phyloP scores from a whole-genome alignment of 2,329 filamentous ascomycete genomes.

The Chrysoporthe cubensis region DNA sequence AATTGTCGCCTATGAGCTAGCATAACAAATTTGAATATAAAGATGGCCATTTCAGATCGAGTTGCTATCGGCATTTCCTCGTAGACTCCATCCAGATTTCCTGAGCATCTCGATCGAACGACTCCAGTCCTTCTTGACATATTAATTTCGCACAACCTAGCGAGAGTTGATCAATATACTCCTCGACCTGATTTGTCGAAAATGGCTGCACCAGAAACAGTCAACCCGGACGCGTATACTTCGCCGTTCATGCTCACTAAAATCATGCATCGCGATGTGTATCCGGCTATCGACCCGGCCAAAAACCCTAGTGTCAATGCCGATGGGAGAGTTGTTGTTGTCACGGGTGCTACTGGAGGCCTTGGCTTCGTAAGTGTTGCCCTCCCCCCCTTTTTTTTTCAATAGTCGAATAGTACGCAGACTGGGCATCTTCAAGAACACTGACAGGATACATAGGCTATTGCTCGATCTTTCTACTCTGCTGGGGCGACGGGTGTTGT shows the following conservation, averaged over 20 bases:
- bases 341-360: slow-evolving; percentile 36
- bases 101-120: neutral
- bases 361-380: slow-evolving; percentile 34
- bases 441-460: slow-evolving; percentile 28
- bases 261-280: slow-evolving; percentile 33
- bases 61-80: neutral
- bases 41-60: no score
- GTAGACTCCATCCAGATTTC: neutral
- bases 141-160: no score
- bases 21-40: no score
- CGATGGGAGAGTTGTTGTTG: slow-evolving; percentile 34
- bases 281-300: slow-evolving; percentile 32
- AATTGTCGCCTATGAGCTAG: no score
- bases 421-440: neutral
- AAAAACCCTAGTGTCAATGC: slow-evolving; percentile 28
- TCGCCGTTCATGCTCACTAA: slow-evolving; percentile 33
- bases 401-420: neutral
- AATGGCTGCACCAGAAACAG: slow-evolving; percentile 3
- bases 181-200: neutral
- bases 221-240: slow-evolving; percentile 31
- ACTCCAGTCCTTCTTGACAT: no score
- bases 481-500: slow-evolving; percentile 37
- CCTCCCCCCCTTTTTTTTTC: no score
- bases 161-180: no score
- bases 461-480: slow-evolving; percentile 32